phyloP scores from a whole-genome alignment of 2,329 filamentous ascomycete genomes.

The Fusarium dlaminii region DNA sequence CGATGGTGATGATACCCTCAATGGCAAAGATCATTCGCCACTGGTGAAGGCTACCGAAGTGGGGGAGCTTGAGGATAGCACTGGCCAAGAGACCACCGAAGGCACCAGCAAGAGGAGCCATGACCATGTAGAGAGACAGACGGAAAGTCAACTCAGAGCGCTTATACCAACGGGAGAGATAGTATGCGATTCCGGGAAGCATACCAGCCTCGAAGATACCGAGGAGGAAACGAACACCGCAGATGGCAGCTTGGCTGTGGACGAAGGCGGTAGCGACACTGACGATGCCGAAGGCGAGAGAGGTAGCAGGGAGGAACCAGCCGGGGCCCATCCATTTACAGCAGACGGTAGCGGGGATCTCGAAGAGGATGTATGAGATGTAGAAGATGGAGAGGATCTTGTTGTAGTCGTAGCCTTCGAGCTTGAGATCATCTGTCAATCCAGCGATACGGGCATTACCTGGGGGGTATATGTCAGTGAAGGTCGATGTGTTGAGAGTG shows the following conservation, averaged over 20 bases:
- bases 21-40: constrained; percentile 80
- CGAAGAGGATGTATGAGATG: constrained; percentile 72
- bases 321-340: constrained; percentile 73
- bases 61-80: constrained; percentile 67
- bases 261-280: constrained; percentile 71
- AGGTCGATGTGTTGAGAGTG: neutral
- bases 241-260: constrained; percentile 56
- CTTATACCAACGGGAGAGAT: constrained; percentile 71
- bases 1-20: constrained; percentile 69
- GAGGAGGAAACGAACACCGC: constrained; percentile 68
- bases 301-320: constrained; percentile 68
- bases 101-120: constrained; percentile 71
- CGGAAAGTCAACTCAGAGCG: constrained; percentile 70
- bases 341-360: constrained; percentile 69
- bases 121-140: constrained; percentile 71
- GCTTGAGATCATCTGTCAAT: constrained; percentile 62
- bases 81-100: constrained; percentile 73
- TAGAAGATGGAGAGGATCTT: constrained; percentile 70
- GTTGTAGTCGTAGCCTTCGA: constrained; percentile 71
- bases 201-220: constrained; percentile 72
- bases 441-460: constrained; percentile 66
- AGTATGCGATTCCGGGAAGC: constrained; percentile 73
- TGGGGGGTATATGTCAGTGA: neutral
- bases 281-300: constrained; percentile 65
- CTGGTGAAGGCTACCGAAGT: constrained; percentile 62